phyloP scores from a whole-genome alignment of 2,329 filamentous ascomycete species.

The Colletotrichum musicola region DNA sequence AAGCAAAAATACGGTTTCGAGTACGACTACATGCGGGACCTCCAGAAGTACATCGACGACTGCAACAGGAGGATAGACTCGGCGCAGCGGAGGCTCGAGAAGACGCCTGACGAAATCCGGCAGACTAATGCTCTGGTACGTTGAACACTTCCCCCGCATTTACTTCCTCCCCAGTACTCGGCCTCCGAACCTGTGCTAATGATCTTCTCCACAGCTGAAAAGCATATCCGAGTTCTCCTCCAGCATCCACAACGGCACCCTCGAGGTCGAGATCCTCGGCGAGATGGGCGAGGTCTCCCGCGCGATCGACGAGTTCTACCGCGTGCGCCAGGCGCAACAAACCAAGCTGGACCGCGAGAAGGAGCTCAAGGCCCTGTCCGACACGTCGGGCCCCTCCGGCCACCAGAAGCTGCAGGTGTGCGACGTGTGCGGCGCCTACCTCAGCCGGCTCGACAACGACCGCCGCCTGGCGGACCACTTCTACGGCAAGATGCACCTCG shows the following conservation, averaged over 20 bases:
- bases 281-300: conserved; percentile 84
- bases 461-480: conserved; percentile 95
- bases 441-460: conserved; percentile 94
- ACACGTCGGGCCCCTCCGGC: conserved; percentile 91
- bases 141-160: background rate
- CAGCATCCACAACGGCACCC: conserved; percentile 83
- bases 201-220: conserved; percentile 67
- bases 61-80: conserved; percentile 95
- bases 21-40: conserved; percentile 95
- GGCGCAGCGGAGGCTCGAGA: conserved; percentile 91
- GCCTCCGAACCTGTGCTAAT: conserved; percentile 46
- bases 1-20: conserved; percentile 89
- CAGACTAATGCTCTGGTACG: conserved; percentile 87
- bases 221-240: conserved; percentile 83
- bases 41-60: conserved; percentile 96
- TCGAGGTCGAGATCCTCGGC: conserved; percentile 88
- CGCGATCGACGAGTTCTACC: conserved; percentile 89
- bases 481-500: conserved; percentile 99
- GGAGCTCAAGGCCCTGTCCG: conserved; percentile 89
- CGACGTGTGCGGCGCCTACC: conserved; percentile 96
- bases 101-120: conserved; percentile 96
- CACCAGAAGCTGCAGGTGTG: conserved; percentile 99
- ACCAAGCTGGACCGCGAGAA: conserved; percentile 87
- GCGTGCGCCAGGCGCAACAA: conserved; percentile 82
- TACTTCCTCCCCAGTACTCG: background rate